Base-by-base conservation (phyloP, 1,284 basidiomycete genomes). In the Naganishia liquefaciens region DNA sequence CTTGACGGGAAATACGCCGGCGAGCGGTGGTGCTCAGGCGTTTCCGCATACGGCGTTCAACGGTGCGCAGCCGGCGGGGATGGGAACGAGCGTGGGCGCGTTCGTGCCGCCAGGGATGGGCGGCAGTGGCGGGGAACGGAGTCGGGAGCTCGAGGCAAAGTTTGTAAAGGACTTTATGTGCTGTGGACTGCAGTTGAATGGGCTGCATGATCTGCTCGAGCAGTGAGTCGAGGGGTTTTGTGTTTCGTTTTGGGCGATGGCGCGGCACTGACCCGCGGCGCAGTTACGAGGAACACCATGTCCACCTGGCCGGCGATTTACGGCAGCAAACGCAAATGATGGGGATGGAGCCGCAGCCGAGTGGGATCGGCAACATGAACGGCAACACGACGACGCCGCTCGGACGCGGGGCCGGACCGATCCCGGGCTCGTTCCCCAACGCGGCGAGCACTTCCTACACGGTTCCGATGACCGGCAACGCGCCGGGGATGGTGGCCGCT, bases 221-320 rank as follows among this genome's bases (percentile, higher is more conserved):
- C 79, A 80, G 78, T 80, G 67, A 75, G 79, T 76, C n/a, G 39
- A 19, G 39, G 28, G 17, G n/a, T 4, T 13, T 23, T 10, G 23
- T 19, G 9, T 17, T 21, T 39, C 17, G 61, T 21, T n/a, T 6
- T 5, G 27, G 23, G 44, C n/a, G n/a, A n/a, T n/a, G n/a, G n/a
- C n/a, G n/a, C n/a, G n/a, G n/a, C 5, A 11, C 23, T 25, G 25
- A 46, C 17, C n/a, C n/a, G 7, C 28, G 21, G 9, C n/a, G 9
- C 63, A 80, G 79, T 60, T 80, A 79, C 62, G 79, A 80, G 65
- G 78, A 79, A 62, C 76, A 78, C 62, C 79, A 80, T 63, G 75
- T 76, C 65, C 75, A 76, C 57, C 68, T 80, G 5, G 70, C 74
- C 0, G 74, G 75, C 0, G 76, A 78, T 47, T 72, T 76, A 0